These are phyloP conservation scores for Zygoascus flipseniorum DNA, from an alignment of 805 yeast species.

Conservation along the genomic window DNA sequence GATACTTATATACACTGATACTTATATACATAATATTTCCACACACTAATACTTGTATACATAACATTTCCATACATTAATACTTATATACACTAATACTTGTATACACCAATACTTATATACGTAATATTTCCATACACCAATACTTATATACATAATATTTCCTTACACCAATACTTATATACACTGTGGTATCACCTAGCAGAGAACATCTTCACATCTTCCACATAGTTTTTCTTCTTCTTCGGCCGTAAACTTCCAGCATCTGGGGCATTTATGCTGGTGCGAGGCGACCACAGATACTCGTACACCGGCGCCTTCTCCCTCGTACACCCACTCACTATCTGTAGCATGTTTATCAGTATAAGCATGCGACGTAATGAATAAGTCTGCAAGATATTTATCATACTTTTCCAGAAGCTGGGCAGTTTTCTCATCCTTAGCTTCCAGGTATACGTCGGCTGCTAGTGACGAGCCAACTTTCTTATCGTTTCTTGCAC, in stretches of 20 bases:
- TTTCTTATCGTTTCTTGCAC: constrained; percentile 43
- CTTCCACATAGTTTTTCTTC: constrained; percentile 55
- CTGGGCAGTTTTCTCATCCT: constrained; percentile 8
- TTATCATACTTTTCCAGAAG: constrained; percentile 26
- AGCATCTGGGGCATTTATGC: constrained; percentile 86
- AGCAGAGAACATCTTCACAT: constrained; percentile 39
- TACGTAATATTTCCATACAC: not conserved
- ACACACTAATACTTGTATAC: not conserved
- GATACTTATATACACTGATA: not conserved
- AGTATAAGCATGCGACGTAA: constrained; percentile 53
- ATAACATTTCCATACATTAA: no score
- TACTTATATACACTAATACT: no score
- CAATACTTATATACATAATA: not conserved
- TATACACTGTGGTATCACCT: not conserved
- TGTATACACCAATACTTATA: no score
- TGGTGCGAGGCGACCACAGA: constrained; percentile 38
- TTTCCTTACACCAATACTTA: not conserved
- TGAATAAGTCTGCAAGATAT: constrained; percentile 49
- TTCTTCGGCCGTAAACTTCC: constrained; percentile 59
- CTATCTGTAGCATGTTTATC: constrained; percentile 16
- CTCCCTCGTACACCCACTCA: constrained; percentile 26
- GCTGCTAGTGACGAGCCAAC: constrained; percentile 48
- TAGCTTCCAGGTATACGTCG: constrained; percentile 33
- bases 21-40: not conserved
- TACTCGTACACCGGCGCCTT: constrained; percentile 26